These are phyloP conservation scores for Exophiala sideris DNA, from an alignment of 2,329 filamentous ascomycete species.

Conservation along the genomic window DNA sequence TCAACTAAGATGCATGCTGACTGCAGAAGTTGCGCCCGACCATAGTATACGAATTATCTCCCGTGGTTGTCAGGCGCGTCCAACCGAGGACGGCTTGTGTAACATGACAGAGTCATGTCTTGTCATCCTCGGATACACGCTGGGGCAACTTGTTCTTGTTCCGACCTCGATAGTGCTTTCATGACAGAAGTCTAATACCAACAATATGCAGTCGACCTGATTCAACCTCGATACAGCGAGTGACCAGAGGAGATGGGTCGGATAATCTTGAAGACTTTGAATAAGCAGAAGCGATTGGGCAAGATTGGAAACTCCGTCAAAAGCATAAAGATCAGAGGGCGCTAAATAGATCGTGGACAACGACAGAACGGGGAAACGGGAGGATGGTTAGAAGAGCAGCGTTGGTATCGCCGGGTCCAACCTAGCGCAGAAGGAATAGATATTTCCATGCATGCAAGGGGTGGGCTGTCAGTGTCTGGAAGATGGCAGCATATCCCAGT, in stretches of 20 bases:
- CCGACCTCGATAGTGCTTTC: constrained; percentile 1
- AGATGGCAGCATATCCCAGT: too few species aligned
- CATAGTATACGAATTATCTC: neutral
- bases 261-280: neutral
- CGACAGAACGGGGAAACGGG: neutral
- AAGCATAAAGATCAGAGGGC: neutral
- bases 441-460: neutral
- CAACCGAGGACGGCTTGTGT: neutral
- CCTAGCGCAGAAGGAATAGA: neutral
- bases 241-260: neutral
- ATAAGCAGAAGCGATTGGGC: neutral
- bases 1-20: neutral
- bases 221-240: neutral
- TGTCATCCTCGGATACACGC: constrained; percentile 7
- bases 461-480: too few species aligned
- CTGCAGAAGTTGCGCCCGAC: neutral
- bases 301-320: neutral
- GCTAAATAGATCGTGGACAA: neutral
- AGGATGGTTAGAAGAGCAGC: neutral
- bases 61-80: constrained; percentile 9
- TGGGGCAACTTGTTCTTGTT: constrained; percentile 9
- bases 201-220: too few species aligned
- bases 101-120: neutral
- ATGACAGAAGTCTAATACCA: neutral
- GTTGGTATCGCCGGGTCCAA: neutral